Conservation (phyloP, 306 rosid species). For the Acmispon strigosus region DNA sequence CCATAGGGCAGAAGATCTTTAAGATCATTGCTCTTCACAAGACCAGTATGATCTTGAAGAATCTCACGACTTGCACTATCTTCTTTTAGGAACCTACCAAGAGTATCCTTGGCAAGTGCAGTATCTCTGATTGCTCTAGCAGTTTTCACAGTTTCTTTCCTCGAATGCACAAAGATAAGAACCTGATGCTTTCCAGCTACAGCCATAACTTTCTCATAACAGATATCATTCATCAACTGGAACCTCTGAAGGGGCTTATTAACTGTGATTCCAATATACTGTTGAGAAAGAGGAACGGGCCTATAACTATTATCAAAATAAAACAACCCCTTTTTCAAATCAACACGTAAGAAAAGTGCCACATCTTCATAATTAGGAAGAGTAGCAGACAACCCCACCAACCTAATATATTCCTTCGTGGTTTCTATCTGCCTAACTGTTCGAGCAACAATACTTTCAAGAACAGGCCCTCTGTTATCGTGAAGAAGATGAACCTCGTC, state of each 20-base stretch:
- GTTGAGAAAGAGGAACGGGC: slow-evolving; percentile 95
- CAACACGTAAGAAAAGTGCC: slow-evolving; percentile 83
- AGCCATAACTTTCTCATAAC: slow-evolving; percentile 88
- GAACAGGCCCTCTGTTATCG: slow-evolving; percentile 97
- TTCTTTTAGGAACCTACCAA: slow-evolving; percentile 85
- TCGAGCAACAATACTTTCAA: slow-evolving; percentile 95
- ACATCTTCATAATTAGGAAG: slow-evolving; percentile 92
- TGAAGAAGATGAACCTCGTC: slow-evolving; percentile 98
- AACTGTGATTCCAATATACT: slow-evolving; percentile 81
- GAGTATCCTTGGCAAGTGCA: slow-evolving; percentile 92
- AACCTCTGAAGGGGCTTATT: slow-evolving; percentile 98
- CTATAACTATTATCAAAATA: slow-evolving; percentile 88
- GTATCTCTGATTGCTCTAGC: slow-evolving; percentile 92
- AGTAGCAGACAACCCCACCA: slow-evolving; percentile 95
- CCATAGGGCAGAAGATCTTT: slow-evolving; percentile 95
- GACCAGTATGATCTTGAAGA: slow-evolving; percentile 88
- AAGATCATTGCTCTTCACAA: slow-evolving; percentile 89
- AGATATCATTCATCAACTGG: slow-evolving; percentile 94
- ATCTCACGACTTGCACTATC: slow-evolving; percentile 98
- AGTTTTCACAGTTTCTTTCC: slow-evolving; percentile 97
- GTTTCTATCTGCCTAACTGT: slow-evolving; percentile 95
- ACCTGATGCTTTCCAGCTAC: slow-evolving; percentile 97
- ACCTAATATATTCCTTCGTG: slow-evolving; percentile 80
- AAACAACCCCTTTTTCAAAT: slow-evolving; percentile 58
- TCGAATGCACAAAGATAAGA: slow-evolving; percentile 91